Evolutionary conservation across 352 stramenopile species (phyloP).

Genomic region (Phytophthora constricta): DNA sequence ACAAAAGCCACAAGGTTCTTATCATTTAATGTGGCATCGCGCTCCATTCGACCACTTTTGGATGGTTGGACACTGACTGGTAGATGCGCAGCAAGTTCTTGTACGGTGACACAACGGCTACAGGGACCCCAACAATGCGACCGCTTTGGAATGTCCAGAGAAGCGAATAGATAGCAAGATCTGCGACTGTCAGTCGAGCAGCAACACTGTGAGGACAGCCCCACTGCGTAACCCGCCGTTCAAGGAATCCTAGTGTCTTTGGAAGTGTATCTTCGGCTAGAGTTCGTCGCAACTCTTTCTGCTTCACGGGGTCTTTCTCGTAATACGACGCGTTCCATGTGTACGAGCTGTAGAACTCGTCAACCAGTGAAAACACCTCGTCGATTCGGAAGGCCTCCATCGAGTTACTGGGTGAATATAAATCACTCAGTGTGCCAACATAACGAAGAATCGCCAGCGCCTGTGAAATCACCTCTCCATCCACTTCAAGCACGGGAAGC

Average conservation of each 20-base stretch:
- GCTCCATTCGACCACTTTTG: conserved; percentile 53
- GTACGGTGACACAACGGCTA: conserved; percentile 35
- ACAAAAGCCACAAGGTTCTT: background rate
- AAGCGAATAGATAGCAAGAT: conserved; percentile 58
- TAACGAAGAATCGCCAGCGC: conserved; percentile 65
- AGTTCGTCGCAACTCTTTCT: conserved; percentile 28
- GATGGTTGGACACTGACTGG: conserved; percentile 38
- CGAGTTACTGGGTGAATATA: conserved; percentile 48
- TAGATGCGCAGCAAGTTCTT: conserved; percentile 41
- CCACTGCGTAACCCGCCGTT: conserved; percentile 45
- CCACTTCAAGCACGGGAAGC: conserved; percentile 50
- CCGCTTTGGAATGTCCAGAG: conserved; percentile 49
- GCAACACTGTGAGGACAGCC: conserved; percentile 35
- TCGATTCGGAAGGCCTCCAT: conserved; percentile 42
- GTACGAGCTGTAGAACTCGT: conserved; percentile 46
- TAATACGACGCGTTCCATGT: conserved; percentile 40
- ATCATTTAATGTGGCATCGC: conserved; percentile 23
- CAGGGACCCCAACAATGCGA: conserved; percentile 36
- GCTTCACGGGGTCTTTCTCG: conserved; percentile 34
- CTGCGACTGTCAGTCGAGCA: conserved; percentile 47
- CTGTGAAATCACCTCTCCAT: conserved; percentile 54
- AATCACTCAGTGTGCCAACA: conserved; percentile 49
- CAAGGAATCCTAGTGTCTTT: conserved; percentile 43
- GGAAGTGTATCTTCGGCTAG: conserved; percentile 47
- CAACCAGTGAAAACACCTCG: conserved; percentile 50